Evolutionary conservation across 306 rosid genomes (phyloP).

Genomic region (Quercus cerris): DNA sequence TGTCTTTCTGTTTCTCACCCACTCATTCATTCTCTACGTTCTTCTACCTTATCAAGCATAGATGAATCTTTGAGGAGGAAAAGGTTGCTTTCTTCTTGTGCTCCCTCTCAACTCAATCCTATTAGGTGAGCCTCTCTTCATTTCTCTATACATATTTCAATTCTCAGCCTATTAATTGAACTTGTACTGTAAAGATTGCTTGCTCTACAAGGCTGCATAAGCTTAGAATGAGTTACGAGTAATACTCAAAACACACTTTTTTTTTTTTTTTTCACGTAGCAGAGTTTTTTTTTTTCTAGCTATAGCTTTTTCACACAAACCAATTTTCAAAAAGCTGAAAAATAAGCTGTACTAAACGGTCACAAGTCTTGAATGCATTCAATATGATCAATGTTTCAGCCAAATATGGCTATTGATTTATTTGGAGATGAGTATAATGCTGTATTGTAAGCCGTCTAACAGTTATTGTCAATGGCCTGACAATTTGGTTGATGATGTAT

Average conservation of each 20-base stretch:
- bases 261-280: too few species aligned
- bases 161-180: background rate
- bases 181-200: background rate
- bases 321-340: too few species aligned
- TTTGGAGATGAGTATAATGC: background rate
- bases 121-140: slow-evolving; percentile 41
- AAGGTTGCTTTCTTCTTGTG: slow-evolving; percentile 38
- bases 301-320: background rate
- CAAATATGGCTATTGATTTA: background rate
- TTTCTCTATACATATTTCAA: background rate
- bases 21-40: slow-evolving; percentile 35
- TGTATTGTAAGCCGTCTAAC: background rate
- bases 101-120: slow-evolving; percentile 49
- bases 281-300: background rate
- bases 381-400: background rate
- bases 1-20: slow-evolving; percentile 22
- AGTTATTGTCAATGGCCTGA: background rate
- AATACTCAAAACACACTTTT: background rate
- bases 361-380: background rate
- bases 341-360: too few species aligned
- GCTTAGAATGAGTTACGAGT: background rate
- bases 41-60: slow-evolving; percentile 14
- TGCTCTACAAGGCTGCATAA: background rate
- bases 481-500: slow-evolving; percentile 13
- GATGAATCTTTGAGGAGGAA: slow-evolving; percentile 47